A percentile compares a stretch with the other conserved stretches of the same genome.
Conservation (phyloP, 108 stramenopile genomes). For the Discostella stelligeroides region DNA sequence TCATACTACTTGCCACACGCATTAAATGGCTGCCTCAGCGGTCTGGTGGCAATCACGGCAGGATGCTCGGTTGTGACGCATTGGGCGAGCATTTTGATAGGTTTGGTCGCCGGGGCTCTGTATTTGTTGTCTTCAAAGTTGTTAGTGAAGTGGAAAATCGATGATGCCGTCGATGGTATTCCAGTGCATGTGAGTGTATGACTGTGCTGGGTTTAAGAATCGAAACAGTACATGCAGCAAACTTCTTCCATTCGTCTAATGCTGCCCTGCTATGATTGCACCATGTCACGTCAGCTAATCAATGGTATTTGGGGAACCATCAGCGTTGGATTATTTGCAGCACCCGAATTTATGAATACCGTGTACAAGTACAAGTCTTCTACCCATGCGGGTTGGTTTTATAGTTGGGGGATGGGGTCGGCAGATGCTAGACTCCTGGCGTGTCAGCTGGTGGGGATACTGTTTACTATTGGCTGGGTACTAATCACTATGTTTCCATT, state of each 20-base stretch:
- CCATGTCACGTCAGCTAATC: slow-evolving; percentile 5
- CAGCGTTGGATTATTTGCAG: slow-evolving; percentile 57
- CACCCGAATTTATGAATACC: slow-evolving; percentile 13
- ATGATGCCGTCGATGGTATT: slow-evolving; percentile 95
- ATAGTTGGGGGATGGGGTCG: slow-evolving; percentile 52
- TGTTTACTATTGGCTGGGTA: slow-evolving; percentile 80
- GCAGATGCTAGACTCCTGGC: slow-evolving; percentile 66
- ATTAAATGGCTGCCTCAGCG: slow-evolving; percentile 68
- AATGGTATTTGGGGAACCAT: slow-evolving; percentile 46
- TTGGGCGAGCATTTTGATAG: slow-evolving; percentile 87
- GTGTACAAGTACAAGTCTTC: slow-evolving; percentile 43
- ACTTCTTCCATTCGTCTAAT: too few relatives aligned
- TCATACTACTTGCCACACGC: slow-evolving; percentile 64
- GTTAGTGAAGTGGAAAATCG: slow-evolving; percentile 72
- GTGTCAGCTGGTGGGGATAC: slow-evolving; percentile 66
- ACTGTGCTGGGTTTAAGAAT: too few relatives aligned
- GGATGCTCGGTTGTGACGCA: slow-evolving; percentile 78
- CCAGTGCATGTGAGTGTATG: slow-evolving; percentile 63
- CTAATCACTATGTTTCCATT: slow-evolving; percentile 62
- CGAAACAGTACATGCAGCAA: too few relatives aligned
- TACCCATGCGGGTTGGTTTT: slow-evolving; percentile 73
- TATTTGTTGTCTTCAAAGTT: slow-evolving; percentile 64
- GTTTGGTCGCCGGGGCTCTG: slow-evolving; percentile 73
- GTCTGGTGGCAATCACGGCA: slow-evolving; percentile 82
- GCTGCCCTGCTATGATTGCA: background rate